Evolutionary conservation across 164 flowering plant species (phyloP).

Genomic region (Saururus chinensis): DNA sequence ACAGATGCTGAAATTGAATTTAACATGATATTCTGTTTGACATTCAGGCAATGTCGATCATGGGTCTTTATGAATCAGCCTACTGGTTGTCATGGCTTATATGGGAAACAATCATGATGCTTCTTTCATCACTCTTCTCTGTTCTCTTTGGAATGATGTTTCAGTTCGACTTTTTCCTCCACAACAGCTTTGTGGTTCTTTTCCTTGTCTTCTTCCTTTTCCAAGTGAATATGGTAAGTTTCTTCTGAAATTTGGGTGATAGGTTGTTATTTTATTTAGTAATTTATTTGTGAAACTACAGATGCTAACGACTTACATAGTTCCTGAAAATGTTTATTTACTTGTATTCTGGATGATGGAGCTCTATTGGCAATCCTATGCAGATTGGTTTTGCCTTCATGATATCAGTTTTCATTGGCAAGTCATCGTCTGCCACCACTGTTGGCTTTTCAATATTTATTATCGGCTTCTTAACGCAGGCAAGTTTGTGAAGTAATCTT

Average conservation of each 20-base stretch:
- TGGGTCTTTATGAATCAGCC: conserved; percentile 95
- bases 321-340: neutral
- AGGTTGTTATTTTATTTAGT: neutral
- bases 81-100: conserved; percentile 95
- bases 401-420: conserved; percentile 77
- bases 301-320: neutral
- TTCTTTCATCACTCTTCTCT: conserved; percentile 59
- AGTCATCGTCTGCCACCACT: conserved; percentile 75
- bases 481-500: conserved; percentile 5
- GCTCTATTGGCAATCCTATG: neutral
- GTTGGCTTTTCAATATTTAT: conserved; percentile 79
- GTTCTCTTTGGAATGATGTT: conserved; percentile 94
- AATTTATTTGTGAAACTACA: neutral
- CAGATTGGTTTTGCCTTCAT: conserved; percentile 81
- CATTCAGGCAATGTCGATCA: conserved; percentile 83
- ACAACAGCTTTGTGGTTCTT: conserved; percentile 68
- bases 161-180: conserved; percentile 80
- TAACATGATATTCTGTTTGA: neutral
- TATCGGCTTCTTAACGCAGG: conserved; percentile 81
- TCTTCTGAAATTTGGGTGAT: conserved; percentile 1
- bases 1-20: neutral
- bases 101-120: conserved; percentile 66
- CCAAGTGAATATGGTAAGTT: conserved; percentile 83
- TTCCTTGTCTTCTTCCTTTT: conserved; percentile 81
- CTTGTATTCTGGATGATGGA: conserved; percentile 11